Conservation (phyloP, 306 rosid genomes). For the Cucumis melo region DNA sequence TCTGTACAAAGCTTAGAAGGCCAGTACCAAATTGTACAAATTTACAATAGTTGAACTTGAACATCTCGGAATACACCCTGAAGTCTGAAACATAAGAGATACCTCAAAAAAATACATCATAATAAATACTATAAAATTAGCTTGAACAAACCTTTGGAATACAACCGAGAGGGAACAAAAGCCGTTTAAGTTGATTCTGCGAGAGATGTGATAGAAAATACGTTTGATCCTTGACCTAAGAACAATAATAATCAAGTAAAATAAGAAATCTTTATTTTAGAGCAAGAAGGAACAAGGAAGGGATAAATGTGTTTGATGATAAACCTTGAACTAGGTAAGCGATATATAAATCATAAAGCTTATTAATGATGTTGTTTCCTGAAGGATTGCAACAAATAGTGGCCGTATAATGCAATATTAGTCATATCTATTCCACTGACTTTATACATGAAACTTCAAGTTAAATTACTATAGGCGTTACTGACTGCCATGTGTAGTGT, state of each 20-base stretch:
- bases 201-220: conserved; percentile 88
- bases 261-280: background rate
- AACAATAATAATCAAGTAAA: background rate
- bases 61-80: background rate
- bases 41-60: background rate
- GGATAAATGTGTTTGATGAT: background rate
- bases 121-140: conserved; percentile 5
- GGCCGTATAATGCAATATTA: background rate
- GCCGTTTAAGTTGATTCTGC: conserved; percentile 66
- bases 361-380: background rate
- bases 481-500: background rate
- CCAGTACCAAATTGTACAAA: background rate
- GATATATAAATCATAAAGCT: no score
- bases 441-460: background rate
- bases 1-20: background rate
- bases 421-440: background rate
- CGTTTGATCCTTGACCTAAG: conserved; percentile 92
- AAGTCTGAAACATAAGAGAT: background rate
- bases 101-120: background rate
- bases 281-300: background rate
- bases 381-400: background rate
- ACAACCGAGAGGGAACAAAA: conserved; percentile 77
- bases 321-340: background rate
- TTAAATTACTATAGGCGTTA: background rate
- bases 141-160: conserved; percentile 64